Conservation (phyloP, 192 early-diverging fungal genomes). For the Backusella australiensis region DNA sequence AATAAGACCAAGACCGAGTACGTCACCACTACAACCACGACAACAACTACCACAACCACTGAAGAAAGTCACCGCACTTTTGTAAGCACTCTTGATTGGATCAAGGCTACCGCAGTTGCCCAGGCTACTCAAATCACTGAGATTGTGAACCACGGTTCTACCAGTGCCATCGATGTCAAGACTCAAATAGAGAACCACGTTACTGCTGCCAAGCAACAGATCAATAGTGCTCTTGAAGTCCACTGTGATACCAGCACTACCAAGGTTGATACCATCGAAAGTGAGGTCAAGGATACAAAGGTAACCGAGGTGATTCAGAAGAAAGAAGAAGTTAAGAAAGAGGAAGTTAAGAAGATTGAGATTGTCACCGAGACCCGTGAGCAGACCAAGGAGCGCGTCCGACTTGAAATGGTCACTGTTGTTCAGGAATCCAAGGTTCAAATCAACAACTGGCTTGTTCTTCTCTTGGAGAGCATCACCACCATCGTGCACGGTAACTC, state of each 20-base stretch:
- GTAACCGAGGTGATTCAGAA: background rate
- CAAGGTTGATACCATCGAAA: background rate
- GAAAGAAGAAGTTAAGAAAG: background rate
- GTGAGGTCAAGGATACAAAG: background rate
- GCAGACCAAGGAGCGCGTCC: slow-evolving; percentile 2
- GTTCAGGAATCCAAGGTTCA: slow-evolving; percentile 10
- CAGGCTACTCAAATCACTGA: slow-evolving; percentile 11
- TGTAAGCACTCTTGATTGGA: slow-evolving; percentile 15
- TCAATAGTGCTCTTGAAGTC: slow-evolving; percentile 11
- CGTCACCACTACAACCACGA: background rate
- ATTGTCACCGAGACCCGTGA: slow-evolving; percentile 18
- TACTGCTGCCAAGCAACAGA: slow-evolving; percentile 15
- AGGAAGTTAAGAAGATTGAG: background rate
- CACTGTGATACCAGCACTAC: background rate
- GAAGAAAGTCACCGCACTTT: background rate
- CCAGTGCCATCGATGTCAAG: slow-evolving; percentile 11
- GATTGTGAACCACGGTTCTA: slow-evolving; percentile 1
- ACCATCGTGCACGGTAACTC: background rate
- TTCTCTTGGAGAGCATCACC: slow-evolving; percentile 4
- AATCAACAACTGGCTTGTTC: slow-evolving; percentile 11
- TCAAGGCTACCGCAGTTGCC: background rate
- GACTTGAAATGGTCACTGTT: background rate
- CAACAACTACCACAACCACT: background rate
- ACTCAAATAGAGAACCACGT: slow-evolving; percentile 20
- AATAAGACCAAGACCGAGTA: background rate